Conservation (phyloP, 2,329 filamentous ascomycete genomes). For the Polytolypa hystricis region DNA sequence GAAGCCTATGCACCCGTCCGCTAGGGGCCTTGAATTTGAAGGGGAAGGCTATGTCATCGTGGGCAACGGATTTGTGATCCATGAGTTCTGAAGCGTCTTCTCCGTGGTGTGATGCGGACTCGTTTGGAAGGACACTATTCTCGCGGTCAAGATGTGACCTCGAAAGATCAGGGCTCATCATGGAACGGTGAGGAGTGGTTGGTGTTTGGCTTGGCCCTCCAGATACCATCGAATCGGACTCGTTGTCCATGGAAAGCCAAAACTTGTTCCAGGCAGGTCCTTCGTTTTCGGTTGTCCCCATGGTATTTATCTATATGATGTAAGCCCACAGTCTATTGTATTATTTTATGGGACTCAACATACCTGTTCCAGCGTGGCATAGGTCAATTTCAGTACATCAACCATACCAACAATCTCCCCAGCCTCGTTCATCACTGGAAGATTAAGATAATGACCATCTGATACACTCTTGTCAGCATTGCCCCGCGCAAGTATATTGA, state of each 20-base stretch:
- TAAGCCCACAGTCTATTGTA: not conserved
- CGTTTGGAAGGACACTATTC: conserved; percentile 81
- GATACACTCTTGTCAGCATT: conserved; percentile 11
- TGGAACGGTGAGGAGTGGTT: conserved; percentile 57
- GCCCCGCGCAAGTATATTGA: conserved; percentile 2
- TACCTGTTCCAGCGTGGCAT: conserved; percentile 93
- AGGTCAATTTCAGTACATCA: conserved; percentile 94
- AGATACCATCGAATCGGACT: conserved; percentile 93
- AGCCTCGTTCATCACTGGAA: conserved; percentile 94
- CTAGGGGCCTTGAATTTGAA: conserved; percentile 99
- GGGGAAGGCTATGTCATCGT: conserved; percentile 69
- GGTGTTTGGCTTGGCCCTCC: conserved; percentile 64
- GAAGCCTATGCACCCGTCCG: conserved; percentile 84
- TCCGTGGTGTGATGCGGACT: conserved; percentile 89
- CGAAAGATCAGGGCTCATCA: conserved; percentile 68
- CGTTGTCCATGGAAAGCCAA: conserved; percentile 90
- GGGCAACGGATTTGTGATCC: conserved; percentile 43
- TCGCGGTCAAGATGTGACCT: conserved; percentile 54
- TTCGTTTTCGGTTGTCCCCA: conserved; percentile 78
- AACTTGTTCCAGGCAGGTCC: conserved; percentile 99
- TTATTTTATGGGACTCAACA: conserved; percentile 10
- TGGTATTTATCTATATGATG: conserved; percentile 63
- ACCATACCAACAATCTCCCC: conserved; percentile 99
- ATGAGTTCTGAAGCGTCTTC: conserved; percentile 57
- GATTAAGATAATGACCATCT: conserved; percentile 97